Evolutionary conservation across 371 early-diverging fungal species (phyloP).

Genomic region (Chytridium lagenaria): DNA sequence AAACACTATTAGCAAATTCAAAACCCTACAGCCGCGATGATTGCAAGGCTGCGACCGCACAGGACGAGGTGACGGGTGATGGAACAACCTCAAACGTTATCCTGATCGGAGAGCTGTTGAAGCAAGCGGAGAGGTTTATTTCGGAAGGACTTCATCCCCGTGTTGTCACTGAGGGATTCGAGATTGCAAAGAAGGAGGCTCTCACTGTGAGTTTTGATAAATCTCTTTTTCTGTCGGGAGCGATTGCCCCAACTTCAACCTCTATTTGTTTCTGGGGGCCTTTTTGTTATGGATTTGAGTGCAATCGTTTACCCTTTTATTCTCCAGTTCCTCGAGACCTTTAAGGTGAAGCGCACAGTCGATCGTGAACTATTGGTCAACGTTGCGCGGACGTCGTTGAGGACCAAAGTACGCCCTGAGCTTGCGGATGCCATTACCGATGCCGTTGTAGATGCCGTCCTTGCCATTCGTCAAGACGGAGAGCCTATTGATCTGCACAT

Average conservation of each 20-base stretch:
- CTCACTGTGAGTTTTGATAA: constrained; percentile 67
- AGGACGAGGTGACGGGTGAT: constrained; percentile 99
- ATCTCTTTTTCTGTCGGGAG: too few relatives aligned
- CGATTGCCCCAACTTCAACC: too few relatives aligned
- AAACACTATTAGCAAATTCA: constrained; percentile 96
- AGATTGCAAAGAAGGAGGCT: constrained; percentile 94
- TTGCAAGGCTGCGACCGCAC: constrained; percentile 99
- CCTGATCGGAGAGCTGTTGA: constrained; percentile 95
- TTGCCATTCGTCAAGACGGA: constrained; percentile 79
- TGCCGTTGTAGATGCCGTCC: constrained; percentile 96
- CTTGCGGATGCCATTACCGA: constrained; percentile 93
- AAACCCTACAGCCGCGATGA: constrained; percentile 99
- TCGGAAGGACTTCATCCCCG: constrained; percentile 98
- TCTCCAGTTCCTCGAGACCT: constrained; percentile 83
- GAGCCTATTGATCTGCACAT: constrained; percentile 97
- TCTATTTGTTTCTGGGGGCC: too few relatives aligned
- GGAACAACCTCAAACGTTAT: constrained; percentile 98
- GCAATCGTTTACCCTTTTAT: constrained; percentile 2
- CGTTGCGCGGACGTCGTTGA: constrained; percentile 93
- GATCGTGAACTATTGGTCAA: constrained; percentile 92
- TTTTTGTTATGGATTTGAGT: constrained; percentile 17
- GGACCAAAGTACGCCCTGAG: constrained; percentile 93
- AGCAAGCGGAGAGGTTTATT: constrained; percentile 94
- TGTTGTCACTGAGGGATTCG: constrained; percentile 95
- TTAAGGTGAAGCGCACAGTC: constrained; percentile 74